Evolutionary conservation across 106 monocot species (phyloP), one percentile per base, ranked within the genome.

Genomic region (Phalaenopsis aphrodite): DNA sequence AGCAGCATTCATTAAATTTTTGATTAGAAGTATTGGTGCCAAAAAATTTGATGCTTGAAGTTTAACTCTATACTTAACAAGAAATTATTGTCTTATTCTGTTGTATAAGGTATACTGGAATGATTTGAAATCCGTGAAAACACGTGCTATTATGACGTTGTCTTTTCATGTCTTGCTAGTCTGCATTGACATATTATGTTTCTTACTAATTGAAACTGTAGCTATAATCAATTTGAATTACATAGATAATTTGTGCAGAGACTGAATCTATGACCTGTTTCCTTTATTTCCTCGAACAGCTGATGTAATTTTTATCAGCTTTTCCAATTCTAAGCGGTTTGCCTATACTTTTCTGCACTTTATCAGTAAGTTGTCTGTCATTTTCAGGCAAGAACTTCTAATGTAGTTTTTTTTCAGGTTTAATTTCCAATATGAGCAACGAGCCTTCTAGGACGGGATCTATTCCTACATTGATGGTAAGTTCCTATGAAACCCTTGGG

Each of bases 361-460:
- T 19, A 69, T 69, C 69, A 38, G 14, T 69, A 69, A 38, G 15
- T 39, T 69, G 12, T 1, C 12, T 69, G 38, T 36, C 10, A 69
- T 69, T 69, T 39, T 69, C 39, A 69, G 39, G 69, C 39, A 69
- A 69, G 38, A 69, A 14, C 38, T 69, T 69, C 38, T 14, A 39
- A 69, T 69, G 14, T 39, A 61, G 23, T n/a, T 61, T n/a, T 58
- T 30, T 14, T 11, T 41, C 69, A 69, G 39, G 15, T 69, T 12
- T 69, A 36, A 69, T 69, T 69, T 39, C n/a, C 3, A 39, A 36
- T 8, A 69, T 69, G 69, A 69, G 39, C 14, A 69, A 21, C 1
- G 69, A 69, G 10, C 69, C 69, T 38, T 69, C 69, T 39, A 69
- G 69, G 39, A 69, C 39, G 39, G 69, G 39, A 69, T 69, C 69